Percentiles rank a stretch among this genome's conserved stretches.
Evolutionary conservation across 495 filamentous ascomycete genomes (phyloP).

Genomic region (Penicillium bialowiezense): DNA sequence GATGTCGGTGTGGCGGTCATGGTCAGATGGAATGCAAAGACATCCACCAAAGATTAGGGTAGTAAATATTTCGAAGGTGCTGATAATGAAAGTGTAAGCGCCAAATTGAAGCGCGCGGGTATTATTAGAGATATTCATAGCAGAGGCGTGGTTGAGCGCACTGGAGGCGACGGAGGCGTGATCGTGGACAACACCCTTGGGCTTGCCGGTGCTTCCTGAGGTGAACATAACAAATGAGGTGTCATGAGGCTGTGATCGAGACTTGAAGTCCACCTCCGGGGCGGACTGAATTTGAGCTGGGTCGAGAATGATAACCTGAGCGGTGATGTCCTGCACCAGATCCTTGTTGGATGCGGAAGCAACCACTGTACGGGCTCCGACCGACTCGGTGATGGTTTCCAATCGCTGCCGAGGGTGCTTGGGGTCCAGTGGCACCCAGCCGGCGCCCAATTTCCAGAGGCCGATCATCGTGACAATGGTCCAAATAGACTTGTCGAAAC

Average conservation of each 20-base stretch:
- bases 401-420: conserved; percentile 35
- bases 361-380: conserved; percentile 22
- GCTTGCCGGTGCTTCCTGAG: conserved; percentile 39
- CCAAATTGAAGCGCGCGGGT: conserved; percentile 50
- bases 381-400: conserved; percentile 23
- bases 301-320: conserved; percentile 10
- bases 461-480: conserved; percentile 43
- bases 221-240: conserved; percentile 32
- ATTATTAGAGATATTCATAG: conserved; percentile 8
- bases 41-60: conserved; percentile 55
- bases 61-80: conserved; percentile 57
- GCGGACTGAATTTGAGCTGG: conserved; percentile 3
- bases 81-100: conserved; percentile 58
- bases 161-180: conserved; percentile 32
- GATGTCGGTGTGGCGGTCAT: conserved; percentile 34
- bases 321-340: conserved; percentile 6
- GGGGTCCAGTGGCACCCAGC: conserved; percentile 41
- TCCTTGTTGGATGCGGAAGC: conserved; percentile 14
- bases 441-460: conserved; percentile 46
- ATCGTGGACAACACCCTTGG: conserved; percentile 42
- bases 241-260: conserved; percentile 8
- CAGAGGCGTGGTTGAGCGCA: conserved; percentile 1
- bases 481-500: conserved; percentile 34
- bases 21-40: conserved; percentile 54
- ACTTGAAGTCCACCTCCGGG: conserved; percentile 4